Conservation (phyloP, 1,284 basidiomycete species). For the Xerocomus nothofagi region DNA sequence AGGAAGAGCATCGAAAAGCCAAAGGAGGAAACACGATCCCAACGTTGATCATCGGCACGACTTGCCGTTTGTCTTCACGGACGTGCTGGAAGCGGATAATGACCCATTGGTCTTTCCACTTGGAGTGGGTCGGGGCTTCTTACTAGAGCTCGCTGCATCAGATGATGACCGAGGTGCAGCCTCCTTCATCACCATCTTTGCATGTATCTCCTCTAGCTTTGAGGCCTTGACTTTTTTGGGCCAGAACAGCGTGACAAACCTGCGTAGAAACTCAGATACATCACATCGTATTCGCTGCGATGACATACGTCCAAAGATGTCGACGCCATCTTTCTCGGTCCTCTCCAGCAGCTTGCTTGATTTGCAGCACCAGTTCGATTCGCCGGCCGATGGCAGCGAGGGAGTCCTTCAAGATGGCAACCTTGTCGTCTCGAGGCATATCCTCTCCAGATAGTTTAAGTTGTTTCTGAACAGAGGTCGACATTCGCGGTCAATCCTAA, state of each 20-base stretch:
- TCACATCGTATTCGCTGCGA: constrained; percentile 1
- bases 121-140: constrained; percentile 54
- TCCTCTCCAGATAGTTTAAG: constrained; percentile 91
- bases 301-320: constrained; percentile 91
- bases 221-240: constrained; percentile 93
- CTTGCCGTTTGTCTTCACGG: constrained; percentile 39
- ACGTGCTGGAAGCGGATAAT: constrained; percentile 31
- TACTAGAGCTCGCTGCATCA: constrained; percentile 40
- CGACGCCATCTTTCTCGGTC: constrained; percentile 86
- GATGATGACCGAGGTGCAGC: constrained; percentile 51
- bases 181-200: constrained; percentile 90
- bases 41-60: constrained; percentile 25
- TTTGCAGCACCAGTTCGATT: constrained; percentile 82
- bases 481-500: background rate
- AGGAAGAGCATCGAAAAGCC: constrained; percentile 11
- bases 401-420: constrained; percentile 94
- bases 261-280: constrained; percentile 33
- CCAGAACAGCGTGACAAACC: constrained; percentile 95
- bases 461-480: constrained; percentile 69
- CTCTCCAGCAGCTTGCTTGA: constrained; percentile 75
- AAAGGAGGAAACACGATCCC: constrained; percentile 8
- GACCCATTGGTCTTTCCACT: constrained; percentile 51
- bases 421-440: constrained; percentile 92
- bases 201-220: constrained; percentile 90
- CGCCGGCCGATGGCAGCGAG: constrained; percentile 91